These are phyloP conservation scores for Solidago caesia DNA, from an alignment of 129 eudicot species.

Conservation along the genomic window DNA sequence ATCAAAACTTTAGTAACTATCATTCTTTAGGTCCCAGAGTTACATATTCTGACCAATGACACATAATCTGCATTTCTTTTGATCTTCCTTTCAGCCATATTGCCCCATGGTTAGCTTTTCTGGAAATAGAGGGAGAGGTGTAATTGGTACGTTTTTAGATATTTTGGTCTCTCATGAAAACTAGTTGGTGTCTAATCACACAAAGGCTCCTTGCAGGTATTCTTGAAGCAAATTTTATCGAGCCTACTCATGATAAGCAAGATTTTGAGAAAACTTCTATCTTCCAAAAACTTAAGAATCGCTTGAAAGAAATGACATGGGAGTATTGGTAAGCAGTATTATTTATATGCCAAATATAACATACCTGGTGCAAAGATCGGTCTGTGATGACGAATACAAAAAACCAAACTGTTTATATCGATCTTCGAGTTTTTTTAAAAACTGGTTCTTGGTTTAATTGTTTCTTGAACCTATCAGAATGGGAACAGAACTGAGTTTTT, in stretches of 20 bases:
- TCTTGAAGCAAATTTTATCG: conserved; percentile 82
- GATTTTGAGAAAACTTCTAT: conserved; percentile 92
- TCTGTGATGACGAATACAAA: neutral
- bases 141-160: conserved; percentile 66
- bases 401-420: neutral
- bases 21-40: neutral
- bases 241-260: conserved; percentile 91
- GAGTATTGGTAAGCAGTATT: conserved; percentile 74
- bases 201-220: conserved; percentile 49
- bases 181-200: conserved; percentile 14
- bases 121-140: conserved; percentile 75
- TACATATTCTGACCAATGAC: conserved; percentile 6
- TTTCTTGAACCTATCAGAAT: too few species aligned
- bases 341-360: neutral
- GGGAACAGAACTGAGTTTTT: too few species aligned
- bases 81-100: conserved; percentile 65
- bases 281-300: conserved; percentile 74
- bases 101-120: conserved; percentile 61
- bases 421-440: too few species aligned
- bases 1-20: neutral
- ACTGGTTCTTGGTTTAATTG: neutral
- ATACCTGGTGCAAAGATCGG: neutral
- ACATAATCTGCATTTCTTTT: conserved; percentile 15
- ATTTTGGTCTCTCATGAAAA: conserved; percentile 9
- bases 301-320: conserved; percentile 82